Evolutionary conservation across 2,329 filamentous ascomycete species (phyloP), one percentile per base, ranked within the genome.

Genomic region (Chaetomium strumarium): DNA sequence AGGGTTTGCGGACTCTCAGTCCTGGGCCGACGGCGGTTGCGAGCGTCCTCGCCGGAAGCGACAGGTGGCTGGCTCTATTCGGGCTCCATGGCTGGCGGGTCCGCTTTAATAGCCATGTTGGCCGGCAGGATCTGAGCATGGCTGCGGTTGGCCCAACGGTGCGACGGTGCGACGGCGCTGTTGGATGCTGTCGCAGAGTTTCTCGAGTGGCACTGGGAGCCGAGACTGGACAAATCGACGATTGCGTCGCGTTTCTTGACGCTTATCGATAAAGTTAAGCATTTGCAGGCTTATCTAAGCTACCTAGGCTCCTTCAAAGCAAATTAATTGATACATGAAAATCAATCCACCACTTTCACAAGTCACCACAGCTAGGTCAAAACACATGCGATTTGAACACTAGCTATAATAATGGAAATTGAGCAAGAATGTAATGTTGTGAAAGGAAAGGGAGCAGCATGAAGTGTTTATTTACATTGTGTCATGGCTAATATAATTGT

Each of bases 121-220:
- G 50, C 50, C 58, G 57, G 51, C 55, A 57, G 16, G 56, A 55
- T 59, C 57, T 51, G 37, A 64, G 56, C 62, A 64, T 64, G 56
- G 41, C 55, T 53, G 55, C 24, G 44, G 51, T 40, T 49, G 43
- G 34, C 51, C 31, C 49, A 49, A 43, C 48, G 37, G 51, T 42
- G 34, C 41, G 43, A 29, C 43, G 37, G 51, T 42, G 34, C 41
- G 43, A 34, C 43, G 42, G 24, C 17, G 43, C 30, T 50, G 52
- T 31, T 42, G 14, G 17, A 14, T 47, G 52, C 43, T 43, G 46
- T 29, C 46, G 42, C 46, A 42, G 40, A 50, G 24, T 36, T 50
- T 42, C 19, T 49, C 13, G 12, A 46, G 41, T 20, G 29, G 30
- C 39, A 20, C 30, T 30, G 14, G 5, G 11, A 38, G 10, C 31